Percentiles rank a stretch among this genome's conserved stretches.
Evolutionary conservation across 2,329 filamentous ascomycete species (phyloP).

Genomic region (Phaeomoniella chlamydospora): DNA sequence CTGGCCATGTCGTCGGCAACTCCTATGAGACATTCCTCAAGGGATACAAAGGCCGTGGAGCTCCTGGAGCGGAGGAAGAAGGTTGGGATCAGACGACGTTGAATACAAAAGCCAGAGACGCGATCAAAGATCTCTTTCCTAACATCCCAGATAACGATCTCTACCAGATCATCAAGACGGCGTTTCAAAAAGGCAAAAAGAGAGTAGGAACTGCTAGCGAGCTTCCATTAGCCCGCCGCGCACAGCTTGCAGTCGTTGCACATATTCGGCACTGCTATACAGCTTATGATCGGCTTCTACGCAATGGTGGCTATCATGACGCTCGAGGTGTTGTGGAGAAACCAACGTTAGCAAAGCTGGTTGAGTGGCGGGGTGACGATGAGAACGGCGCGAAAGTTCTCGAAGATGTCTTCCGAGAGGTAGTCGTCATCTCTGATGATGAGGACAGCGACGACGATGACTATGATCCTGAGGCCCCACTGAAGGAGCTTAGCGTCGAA

Average conservation of each 20-base stretch:
- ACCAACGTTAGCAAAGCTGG: constrained; percentile 38
- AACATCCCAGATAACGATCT: constrained; percentile 46
- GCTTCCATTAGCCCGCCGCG: constrained; percentile 39
- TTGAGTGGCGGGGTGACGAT: constrained; percentile 49
- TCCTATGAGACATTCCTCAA: constrained; percentile 9
- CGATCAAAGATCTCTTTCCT: constrained; percentile 48
- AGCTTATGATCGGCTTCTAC: constrained; percentile 45
- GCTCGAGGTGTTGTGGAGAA: constrained; percentile 41
- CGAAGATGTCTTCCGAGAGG: constrained; percentile 48
- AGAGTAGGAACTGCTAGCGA: constrained; percentile 43
- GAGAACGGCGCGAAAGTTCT: constrained; percentile 37
- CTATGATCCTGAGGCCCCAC: constrained; percentile 10
- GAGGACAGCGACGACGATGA: constrained; percentile 34
- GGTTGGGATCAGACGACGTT: constrained; percentile 24
- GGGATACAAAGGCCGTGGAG: constrained; percentile 8
- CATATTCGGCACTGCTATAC: constrained; percentile 50
- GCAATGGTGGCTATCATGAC: constrained; percentile 35
- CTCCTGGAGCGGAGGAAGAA: constrained; percentile 7
- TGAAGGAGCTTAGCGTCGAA: constrained; percentile 25
- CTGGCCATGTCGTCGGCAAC: constrained; percentile 28
- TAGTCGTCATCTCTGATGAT: constrained; percentile 49
- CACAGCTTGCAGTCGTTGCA: constrained; percentile 46
- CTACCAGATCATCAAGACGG: constrained; percentile 42
- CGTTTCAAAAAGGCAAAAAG: constrained; percentile 43
- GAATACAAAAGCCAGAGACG: constrained; percentile 41